phyloP scores from a whole-genome alignment of 257 asterid species.

The Rehmannia glutinosa region DNA sequence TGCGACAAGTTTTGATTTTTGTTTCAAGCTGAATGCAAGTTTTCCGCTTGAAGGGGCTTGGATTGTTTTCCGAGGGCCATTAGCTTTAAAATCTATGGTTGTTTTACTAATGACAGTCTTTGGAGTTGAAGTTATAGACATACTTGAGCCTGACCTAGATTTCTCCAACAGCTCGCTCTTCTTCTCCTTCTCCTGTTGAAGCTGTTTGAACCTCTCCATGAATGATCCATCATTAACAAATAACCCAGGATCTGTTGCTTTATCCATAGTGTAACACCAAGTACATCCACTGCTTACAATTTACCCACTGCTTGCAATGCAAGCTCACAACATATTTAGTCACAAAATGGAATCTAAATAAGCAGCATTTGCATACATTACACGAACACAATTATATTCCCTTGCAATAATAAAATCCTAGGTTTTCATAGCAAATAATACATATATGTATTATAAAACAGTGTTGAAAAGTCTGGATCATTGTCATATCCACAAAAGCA shows the following conservation, averaged over 20 bases:
- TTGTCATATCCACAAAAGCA: neutral
- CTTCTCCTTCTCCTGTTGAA: constrained; percentile 68
- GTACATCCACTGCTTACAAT: constrained; percentile 33
- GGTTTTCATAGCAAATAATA: neutral
- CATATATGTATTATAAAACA: neutral
- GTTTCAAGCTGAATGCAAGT: constrained; percentile 95
- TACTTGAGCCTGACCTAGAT: constrained; percentile 35
- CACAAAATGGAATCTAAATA: constrained; percentile 15
- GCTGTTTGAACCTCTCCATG: constrained; percentile 97
- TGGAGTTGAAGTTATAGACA: constrained; percentile 49
- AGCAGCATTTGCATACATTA: neutral
- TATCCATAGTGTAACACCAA: constrained; percentile 60
- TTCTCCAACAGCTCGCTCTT: constrained; percentile 33
- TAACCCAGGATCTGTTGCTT: constrained; percentile 49
- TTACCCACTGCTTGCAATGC: constrained; percentile 54
- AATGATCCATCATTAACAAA: constrained; percentile 95
- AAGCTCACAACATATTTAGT: constrained; percentile 56
- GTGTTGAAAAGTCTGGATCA: neutral
- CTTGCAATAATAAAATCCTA: neutral
- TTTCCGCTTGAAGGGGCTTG: constrained; percentile 65
- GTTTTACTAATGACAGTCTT: constrained; percentile 55
- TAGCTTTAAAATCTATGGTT: constrained; percentile 34
- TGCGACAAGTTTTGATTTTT: constrained; percentile 71
- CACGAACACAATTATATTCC: neutral
- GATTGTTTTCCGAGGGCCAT: constrained; percentile 31